phyloP scores from a whole-genome alignment of 768 basidiomycete species.

The Mrakia gelida region DNA sequence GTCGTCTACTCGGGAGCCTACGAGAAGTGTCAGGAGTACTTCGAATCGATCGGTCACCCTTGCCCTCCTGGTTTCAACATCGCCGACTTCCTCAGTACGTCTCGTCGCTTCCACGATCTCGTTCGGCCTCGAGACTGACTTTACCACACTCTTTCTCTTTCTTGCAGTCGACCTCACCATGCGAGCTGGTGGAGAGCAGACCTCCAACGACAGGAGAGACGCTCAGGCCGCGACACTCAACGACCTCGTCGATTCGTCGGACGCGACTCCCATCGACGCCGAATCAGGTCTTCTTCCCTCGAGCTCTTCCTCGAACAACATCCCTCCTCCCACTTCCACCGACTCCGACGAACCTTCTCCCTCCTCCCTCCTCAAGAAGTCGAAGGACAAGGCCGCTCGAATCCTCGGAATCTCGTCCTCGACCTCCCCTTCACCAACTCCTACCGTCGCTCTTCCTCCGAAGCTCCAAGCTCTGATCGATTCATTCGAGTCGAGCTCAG shows the following conservation, averaged over 20 bases:
- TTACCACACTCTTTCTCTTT: neutral
- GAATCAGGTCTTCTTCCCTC: constrained; percentile 17
- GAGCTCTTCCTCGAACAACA: neutral
- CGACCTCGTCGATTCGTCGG: neutral
- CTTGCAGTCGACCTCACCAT: constrained; percentile 66
- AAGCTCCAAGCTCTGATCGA: constrained; percentile 67
- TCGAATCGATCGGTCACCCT: constrained; percentile 67
- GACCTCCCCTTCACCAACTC: neutral
- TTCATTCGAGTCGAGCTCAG: constrained; percentile 62
- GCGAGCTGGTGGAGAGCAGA: constrained; percentile 48
- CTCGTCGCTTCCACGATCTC: neutral
- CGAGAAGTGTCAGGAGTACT: constrained; percentile 70
- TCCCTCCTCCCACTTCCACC: neutral
- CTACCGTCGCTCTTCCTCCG: constrained; percentile 45
- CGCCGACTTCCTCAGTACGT: constrained; percentile 89
- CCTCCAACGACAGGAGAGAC: constrained; percentile 36
- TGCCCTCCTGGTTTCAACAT: constrained; percentile 96
- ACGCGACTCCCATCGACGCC: constrained; percentile 18
- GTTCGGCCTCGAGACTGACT: neutral
- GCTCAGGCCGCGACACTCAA: constrained; percentile 50
- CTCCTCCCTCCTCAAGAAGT: constrained; percentile 9
- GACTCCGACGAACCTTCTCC: neutral
- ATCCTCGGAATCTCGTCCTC: constrained; percentile 39
- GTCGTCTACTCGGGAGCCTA: constrained; percentile 79
- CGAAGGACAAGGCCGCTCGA: constrained; percentile 37